Evolutionary conservation across 805 yeast species (phyloP).

Genomic region (Saccharomycopsis guyanensis): DNA sequence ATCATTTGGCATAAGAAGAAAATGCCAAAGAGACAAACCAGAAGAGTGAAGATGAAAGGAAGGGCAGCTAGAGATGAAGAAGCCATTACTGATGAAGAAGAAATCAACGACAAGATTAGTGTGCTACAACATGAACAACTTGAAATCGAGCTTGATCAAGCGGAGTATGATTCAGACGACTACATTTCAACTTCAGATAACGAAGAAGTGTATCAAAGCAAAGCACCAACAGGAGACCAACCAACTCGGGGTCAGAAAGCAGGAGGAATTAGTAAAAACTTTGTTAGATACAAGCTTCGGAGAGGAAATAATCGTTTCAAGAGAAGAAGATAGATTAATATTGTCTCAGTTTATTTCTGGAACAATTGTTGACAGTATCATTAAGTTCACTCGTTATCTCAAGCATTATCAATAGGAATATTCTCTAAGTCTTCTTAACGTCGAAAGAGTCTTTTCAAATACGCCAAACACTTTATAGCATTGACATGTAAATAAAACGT

Average conservation of each 20-base stretch:
- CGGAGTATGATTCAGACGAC: not conserved
- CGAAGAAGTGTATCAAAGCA: not conserved
- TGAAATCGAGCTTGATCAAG: not conserved
- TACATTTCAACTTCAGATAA: not conserved
- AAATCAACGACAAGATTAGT: conserved; percentile 5
- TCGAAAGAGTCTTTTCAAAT: too few relatives aligned
- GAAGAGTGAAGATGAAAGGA: conserved; percentile 17
- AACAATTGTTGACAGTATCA: too few relatives aligned
- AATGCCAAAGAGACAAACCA: conserved; percentile 17
- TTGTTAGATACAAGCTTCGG: not conserved
- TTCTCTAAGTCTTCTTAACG: too few relatives aligned
- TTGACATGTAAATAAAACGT: too few relatives aligned
- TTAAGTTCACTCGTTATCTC: too few relatives aligned
- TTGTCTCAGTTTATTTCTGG: too few relatives aligned
- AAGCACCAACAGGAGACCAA: not conserved
- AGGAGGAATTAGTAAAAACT: not conserved
- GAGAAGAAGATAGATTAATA: not conserved
- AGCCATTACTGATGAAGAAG: conserved; percentile 6
- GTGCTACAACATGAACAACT: conserved; percentile 5
- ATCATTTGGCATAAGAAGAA: conserved; percentile 13
- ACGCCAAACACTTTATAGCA: too few relatives aligned
- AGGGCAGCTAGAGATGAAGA: conserved; percentile 10
- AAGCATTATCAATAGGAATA: too few relatives aligned
- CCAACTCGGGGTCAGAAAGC: not conserved
- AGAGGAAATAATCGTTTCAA: not conserved